Evolutionary conservation across 1,284 basidiomycete species (phyloP).

Genomic region (Leccinum pachyderme): DNA sequence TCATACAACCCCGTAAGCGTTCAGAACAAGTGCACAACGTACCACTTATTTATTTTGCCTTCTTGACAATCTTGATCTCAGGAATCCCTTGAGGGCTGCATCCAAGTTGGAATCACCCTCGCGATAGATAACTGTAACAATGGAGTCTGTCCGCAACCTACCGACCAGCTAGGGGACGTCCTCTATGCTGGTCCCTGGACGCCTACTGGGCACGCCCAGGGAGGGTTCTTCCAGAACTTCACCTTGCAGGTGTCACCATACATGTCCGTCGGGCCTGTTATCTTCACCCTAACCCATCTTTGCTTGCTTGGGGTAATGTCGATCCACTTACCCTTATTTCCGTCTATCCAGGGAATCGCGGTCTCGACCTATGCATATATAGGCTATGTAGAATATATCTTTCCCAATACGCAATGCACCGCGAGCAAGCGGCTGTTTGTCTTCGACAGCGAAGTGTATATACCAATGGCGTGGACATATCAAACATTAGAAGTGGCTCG

Average conservation of each 20-base stretch:
- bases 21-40: not conserved
- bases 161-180: conserved; percentile 22
- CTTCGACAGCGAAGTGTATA: too few species aligned
- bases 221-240: conserved; percentile 35
- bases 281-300: conserved; percentile 33
- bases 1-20: conserved; percentile 26
- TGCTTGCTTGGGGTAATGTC: conserved; percentile 32
- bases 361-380: too few species aligned
- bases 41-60: not conserved
- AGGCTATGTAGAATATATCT: too few species aligned
- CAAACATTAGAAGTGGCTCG: not conserved
- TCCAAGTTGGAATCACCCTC: conserved; percentile 33
- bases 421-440: too few species aligned
- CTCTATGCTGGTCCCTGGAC: conserved; percentile 32
- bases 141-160: conserved; percentile 23
- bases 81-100: conserved; percentile 22
- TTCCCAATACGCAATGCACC: too few species aligned
- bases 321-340: not conserved
- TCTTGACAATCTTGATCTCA: conserved; percentile 1
- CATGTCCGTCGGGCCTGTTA: conserved; percentile 17
- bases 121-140: conserved; percentile 20
- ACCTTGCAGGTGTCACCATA: conserved; percentile 16
- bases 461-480: not conserved
- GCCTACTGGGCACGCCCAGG: conserved; percentile 18
- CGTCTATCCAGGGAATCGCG: too few species aligned